These are phyloP conservation scores for Xerocomus spinulosus DNA, from an alignment of 768 basidiomycete species.

Conservation along the genomic window DNA sequence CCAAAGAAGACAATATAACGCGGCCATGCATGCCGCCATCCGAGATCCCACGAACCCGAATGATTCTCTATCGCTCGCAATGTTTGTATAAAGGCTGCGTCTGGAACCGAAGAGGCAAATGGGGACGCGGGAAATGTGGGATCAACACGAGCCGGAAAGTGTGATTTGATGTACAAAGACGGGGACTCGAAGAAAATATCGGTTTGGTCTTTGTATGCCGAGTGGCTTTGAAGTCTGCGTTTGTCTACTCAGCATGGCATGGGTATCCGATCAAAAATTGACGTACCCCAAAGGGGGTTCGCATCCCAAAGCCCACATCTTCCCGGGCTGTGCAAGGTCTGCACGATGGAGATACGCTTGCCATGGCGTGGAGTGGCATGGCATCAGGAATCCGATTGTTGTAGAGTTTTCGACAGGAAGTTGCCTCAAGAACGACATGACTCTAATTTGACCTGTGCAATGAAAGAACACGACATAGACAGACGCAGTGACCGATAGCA, in stretches of 20 bases:
- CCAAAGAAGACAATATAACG: constrained; percentile 81
- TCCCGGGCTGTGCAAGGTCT: constrained; percentile 49
- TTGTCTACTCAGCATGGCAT: constrained; percentile 9
- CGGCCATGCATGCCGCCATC: constrained; percentile 77
- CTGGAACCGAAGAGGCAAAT: constrained; percentile 48
- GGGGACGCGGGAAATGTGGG: constrained; percentile 60
- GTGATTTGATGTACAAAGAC: constrained; percentile 51
- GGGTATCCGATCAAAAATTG: not conserved
- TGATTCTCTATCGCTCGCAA: constrained; percentile 28
- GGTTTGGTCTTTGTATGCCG: constrained; percentile 74
- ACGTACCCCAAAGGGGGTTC: constrained; percentile 87
- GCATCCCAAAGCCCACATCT: constrained; percentile 84
- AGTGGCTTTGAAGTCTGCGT: constrained; percentile 41
- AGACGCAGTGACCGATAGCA: constrained; percentile 56
- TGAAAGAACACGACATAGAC: constrained; percentile 73
- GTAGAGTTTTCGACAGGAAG: constrained; percentile 49
- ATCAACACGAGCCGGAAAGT: constrained; percentile 66
- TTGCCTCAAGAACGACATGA: constrained; percentile 61
- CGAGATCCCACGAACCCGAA: constrained; percentile 21
- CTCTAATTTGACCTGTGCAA: constrained; percentile 71
- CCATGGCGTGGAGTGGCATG: constrained; percentile 95
- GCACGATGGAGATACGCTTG: constrained; percentile 79
- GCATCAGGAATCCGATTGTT: constrained; percentile 81
- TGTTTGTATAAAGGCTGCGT: constrained; percentile 28
- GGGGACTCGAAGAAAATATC: constrained; percentile 78